Conservation (phyloP, 345 rosid species). For the Ceriops zippeliana region DNA sequence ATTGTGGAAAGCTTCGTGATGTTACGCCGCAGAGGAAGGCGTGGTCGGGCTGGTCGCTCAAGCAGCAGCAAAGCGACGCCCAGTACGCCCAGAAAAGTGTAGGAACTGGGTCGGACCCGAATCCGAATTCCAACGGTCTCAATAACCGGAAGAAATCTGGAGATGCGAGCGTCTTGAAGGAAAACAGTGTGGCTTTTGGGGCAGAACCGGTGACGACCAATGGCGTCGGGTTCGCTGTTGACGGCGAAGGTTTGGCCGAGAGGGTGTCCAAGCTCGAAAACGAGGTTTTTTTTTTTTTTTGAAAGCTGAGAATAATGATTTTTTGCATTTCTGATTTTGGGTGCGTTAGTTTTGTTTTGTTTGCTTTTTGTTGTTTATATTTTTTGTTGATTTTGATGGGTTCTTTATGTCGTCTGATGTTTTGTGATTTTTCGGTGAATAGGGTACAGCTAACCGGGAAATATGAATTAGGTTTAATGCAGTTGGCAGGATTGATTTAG, state of each 20-base stretch:
- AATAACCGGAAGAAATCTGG: slow-evolving; percentile 9
- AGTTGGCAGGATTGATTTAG: no score
- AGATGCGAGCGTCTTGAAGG: slow-evolving; percentile 39
- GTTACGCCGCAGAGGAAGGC: slow-evolving; percentile 75
- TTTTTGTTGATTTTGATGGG: no score
- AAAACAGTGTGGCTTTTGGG: slow-evolving; percentile 38
- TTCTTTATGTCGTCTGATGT: no score
- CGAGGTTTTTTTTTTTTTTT: slow-evolving; percentile 46
- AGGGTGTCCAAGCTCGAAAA: slow-evolving; percentile 64
- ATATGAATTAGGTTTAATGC: no score
- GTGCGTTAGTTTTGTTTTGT: not conserved
- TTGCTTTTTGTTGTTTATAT: no score
- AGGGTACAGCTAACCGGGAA: no score
- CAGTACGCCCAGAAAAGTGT: slow-evolving; percentile 32
- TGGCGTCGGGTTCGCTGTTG: slow-evolving; percentile 30
- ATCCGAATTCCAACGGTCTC: slow-evolving; percentile 5
- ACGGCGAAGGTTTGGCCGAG: slow-evolving; percentile 37
- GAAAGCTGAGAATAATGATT: not conserved
- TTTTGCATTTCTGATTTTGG: not conserved
- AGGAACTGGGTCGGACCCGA: slow-evolving; percentile 33
- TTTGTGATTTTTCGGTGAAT: not conserved
- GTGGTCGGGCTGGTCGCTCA: slow-evolving; percentile 66
- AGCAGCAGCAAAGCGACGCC: slow-evolving; percentile 30
- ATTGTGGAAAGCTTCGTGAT: slow-evolving; percentile 32
- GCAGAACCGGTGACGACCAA: slow-evolving; percentile 48